Evolutionary conservation across 148 eudicot species (phyloP).

Genomic region (Amaranthus palmeri): DNA sequence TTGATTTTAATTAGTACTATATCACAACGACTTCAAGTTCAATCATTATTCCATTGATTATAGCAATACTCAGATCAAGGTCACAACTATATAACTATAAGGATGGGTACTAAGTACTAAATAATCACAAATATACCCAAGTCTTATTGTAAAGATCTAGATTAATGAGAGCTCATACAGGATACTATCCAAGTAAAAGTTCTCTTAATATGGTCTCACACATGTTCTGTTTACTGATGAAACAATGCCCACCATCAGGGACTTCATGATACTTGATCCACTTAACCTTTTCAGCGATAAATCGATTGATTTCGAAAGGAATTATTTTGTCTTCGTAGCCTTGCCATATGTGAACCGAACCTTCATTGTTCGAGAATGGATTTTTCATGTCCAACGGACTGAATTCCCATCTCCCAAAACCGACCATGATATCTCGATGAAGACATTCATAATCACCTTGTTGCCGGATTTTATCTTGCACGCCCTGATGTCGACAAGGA

Average conservation of each 20-base stretch:
- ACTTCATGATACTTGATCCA: conserved; percentile 48
- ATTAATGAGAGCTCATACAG: background rate
- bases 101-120: background rate
- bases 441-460: conserved; percentile 64
- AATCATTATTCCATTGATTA: background rate
- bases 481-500: conserved; percentile 28
- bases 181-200: conserved; percentile 31
- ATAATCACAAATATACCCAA: background rate
- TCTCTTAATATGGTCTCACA: conserved; percentile 50
- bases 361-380: conserved; percentile 58
- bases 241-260: conserved; percentile 33
- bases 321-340: conserved; percentile 64
- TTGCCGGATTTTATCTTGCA: conserved; percentile 45
- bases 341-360: conserved; percentile 82
- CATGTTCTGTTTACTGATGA: conserved; percentile 18
- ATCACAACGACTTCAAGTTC: background rate
- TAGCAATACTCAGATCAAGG: background rate
- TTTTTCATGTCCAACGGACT: conserved; percentile 47
- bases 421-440: conserved; percentile 57
- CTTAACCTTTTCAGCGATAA: conserved; percentile 28
- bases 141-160: background rate
- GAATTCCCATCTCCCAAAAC: conserved; percentile 67
- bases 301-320: conserved; percentile 37
- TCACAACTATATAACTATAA: background rate
- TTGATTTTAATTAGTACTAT: too few relatives aligned